Evolutionary conservation across 345 rosid species (phyloP), one percentile per base, ranked within the genome.

Genomic region (Isatis tinctoria): DNA sequence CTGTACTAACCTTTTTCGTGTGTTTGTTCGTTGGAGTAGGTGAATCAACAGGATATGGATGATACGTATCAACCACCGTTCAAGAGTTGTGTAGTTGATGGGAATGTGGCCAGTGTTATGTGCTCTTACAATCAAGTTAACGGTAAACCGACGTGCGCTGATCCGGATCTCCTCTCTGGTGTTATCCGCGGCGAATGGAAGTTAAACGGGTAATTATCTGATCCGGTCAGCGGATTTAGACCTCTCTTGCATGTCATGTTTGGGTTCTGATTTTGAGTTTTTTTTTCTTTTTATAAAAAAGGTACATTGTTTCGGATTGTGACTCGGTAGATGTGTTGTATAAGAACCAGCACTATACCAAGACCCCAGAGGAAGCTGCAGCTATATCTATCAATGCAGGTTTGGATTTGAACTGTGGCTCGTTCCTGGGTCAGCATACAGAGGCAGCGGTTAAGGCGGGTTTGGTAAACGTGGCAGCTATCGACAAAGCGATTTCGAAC

Each of bases 41-140:
- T 94, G 52, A 90, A 90, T 16, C 73, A 92, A 73, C 97, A 95
- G 74, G 99, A 95, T 69, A 2, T 95, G 89, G 96, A 90, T 72
- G 99, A 95, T 66, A 95, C 97, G 4, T 95, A 85, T 70, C 99
- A 92, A 76, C 97, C 97, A 67, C 99, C 99, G 22, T 95, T 95
- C 83, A 87, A 92, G 78, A 95, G 97, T 13, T 92, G 99, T 69
- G 97, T 95, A 4, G n/a, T 85, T 44, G 99, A 95, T 62, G 99
- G 99, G 41, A 90, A 95, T 74, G 99, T 92, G 27, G 97, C 97
- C 0, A 92, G 99, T 82, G 97, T 95, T 28, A 95, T 95, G 99
- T 95, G 97, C 69, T 92, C 97, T 22, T 95, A 92, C 79, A 95
- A 95, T 68, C 82, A 90, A 84, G 96, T 95, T 27, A 92, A 95